A percentile compares a stretch with the other conserved stretches of the same genome.
Evolutionary conservation across 2,329 filamentous ascomycete species (phyloP).

Genomic region (Leptodontidium sp.): DNA sequence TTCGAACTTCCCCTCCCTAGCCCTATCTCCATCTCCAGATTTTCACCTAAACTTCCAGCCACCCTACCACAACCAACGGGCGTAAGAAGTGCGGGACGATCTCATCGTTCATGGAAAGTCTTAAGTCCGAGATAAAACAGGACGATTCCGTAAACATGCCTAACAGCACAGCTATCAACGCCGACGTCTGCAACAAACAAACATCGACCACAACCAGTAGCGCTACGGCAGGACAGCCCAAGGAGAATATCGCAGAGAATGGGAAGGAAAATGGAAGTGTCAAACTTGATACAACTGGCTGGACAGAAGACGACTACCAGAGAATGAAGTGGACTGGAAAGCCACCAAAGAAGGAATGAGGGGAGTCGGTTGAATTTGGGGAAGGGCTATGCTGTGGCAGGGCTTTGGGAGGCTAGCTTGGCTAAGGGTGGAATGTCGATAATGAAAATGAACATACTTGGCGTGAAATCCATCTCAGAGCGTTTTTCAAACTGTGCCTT

Average conservation of each 20-base stretch:
- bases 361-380: too few species aligned
- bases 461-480: too few species aligned
- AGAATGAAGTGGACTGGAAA: slow-evolving; percentile 1
- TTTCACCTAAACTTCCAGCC: too few species aligned
- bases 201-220: background rate
- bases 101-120: too few species aligned
- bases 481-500: too few species aligned
- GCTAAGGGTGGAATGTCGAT: background rate
- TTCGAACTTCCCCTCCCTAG: too few species aligned
- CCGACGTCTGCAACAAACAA: background rate
- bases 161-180: background rate
- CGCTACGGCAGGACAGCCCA: background rate
- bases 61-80: too few species aligned
- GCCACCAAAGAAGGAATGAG: background rate
- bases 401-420: background rate
- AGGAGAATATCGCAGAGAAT: background rate
- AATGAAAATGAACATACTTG: too few species aligned
- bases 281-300: background rate
- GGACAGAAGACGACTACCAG: background rate
- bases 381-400: background rate
- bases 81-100: too few species aligned
- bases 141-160: background rate
- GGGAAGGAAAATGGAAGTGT: background rate
- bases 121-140: background rate
- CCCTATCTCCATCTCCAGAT: too few species aligned